Percentiles rank a stretch among this genome's conserved stretches.
These are phyloP conservation scores for Lecanicillium sp. DNA, from an alignment of 2,329 filamentous ascomycete genomes.

Conservation along the genomic window DNA sequence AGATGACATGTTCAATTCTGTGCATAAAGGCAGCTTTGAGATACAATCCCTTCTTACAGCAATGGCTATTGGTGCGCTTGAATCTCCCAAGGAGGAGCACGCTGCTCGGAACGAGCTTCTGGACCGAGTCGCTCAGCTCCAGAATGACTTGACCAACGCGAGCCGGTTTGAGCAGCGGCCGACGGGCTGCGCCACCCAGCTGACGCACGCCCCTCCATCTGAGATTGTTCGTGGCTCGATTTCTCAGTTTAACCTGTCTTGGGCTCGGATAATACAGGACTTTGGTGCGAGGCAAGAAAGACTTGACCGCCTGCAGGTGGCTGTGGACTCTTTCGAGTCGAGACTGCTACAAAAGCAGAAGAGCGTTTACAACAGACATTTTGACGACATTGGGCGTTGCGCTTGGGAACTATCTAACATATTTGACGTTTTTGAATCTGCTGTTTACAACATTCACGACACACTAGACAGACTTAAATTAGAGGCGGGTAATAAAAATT, in stretches of 20 bases:
- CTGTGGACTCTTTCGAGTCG: background rate
- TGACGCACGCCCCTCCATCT: background rate
- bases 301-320: background rate
- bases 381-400: too few species aligned
- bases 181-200: background rate
- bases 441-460: too few species aligned
- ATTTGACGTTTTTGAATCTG: too few species aligned
- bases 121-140: background rate
- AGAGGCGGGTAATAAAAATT: too few species aligned
- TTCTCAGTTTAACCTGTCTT: too few species aligned
- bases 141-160: constrained; percentile 5
- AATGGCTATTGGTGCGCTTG: background rate
- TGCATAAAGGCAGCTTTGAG: background rate
- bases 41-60: background rate
- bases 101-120: too few species aligned
- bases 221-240: constrained; percentile 1
- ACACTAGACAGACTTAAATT: too few species aligned
- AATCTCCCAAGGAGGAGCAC: background rate
- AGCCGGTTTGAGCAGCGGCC: constrained; percentile 4
- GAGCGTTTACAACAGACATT: background rate
- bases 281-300: background rate
- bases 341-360: background rate
- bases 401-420: too few species aligned
- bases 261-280: too few species aligned
- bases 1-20: constrained; percentile 4